A percentile compares a stretch with the other conserved stretches of the same genome.
These are phyloP conservation scores for Fusarium solani-melongenae DNA, from an alignment of 2,329 filamentous ascomycete genomes.

Conservation along the genomic window DNA sequence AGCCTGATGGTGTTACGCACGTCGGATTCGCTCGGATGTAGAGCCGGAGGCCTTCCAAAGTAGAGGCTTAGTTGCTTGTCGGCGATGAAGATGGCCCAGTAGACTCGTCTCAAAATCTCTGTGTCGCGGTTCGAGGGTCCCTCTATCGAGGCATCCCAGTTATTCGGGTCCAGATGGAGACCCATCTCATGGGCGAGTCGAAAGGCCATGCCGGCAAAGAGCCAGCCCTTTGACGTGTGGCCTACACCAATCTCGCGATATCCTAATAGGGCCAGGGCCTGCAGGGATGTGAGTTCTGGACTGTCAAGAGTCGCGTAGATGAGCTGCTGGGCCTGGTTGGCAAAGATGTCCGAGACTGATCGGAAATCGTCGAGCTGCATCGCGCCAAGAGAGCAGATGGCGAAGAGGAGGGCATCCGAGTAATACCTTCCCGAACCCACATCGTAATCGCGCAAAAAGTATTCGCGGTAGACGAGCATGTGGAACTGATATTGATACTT, in stretches of 20 bases:
- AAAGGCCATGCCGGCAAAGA: constrained; percentile 64
- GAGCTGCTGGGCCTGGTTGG: constrained; percentile 57
- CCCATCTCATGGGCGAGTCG: constrained; percentile 64
- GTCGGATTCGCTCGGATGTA: constrained; percentile 61
- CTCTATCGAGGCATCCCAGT: constrained; percentile 57
- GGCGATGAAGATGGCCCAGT: constrained; percentile 62
- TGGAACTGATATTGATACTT: constrained; percentile 59
- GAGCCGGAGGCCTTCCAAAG: constrained; percentile 61
- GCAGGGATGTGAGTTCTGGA: constrained; percentile 59
- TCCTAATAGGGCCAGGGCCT: constrained; percentile 57
- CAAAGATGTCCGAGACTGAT: constrained; percentile 56
- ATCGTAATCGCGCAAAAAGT: constrained; percentile 62
- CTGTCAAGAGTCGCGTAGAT: constrained; percentile 57
- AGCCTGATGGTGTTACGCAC: constrained; percentile 60
- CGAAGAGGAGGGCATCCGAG: constrained; percentile 60
- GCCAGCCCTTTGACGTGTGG: constrained; percentile 61
- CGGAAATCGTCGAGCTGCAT: constrained; percentile 56
- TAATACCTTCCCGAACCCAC: constrained; percentile 59
- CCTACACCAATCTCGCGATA: constrained; percentile 61
- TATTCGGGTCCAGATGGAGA: constrained; percentile 61
- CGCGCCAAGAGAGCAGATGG: constrained; percentile 61
- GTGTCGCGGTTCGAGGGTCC: constrained; percentile 49
- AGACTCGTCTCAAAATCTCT: constrained; percentile 61
- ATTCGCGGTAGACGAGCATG: constrained; percentile 63
- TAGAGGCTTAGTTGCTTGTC: constrained; percentile 64